Evolutionary conservation across 768 basidiomycete species (phyloP).

Genomic region (Infundibulicybe gibba): DNA sequence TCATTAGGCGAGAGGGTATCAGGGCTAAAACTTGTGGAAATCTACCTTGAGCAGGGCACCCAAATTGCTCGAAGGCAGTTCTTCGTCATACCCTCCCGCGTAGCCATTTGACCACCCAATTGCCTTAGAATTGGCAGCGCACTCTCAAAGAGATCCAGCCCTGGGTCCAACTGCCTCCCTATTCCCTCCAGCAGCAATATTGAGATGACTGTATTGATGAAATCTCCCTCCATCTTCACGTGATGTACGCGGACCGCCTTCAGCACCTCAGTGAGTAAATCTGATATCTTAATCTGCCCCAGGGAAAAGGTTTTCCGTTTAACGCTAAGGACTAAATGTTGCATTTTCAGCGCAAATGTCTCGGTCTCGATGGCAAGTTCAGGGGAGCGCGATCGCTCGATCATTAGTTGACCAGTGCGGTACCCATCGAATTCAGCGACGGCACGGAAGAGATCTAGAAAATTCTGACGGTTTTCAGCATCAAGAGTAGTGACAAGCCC

Average conservation of each 20-base stretch:
- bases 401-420: slow-evolving; percentile 91
- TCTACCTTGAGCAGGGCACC: slow-evolving; percentile 85
- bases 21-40: not conserved
- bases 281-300: slow-evolving; percentile 94
- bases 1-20: slow-evolving; percentile 2
- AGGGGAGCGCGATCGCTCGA: slow-evolving; percentile 89
- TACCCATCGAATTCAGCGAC: slow-evolving; percentile 98
- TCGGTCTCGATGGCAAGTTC: slow-evolving; percentile 89
- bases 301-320: slow-evolving; percentile 97
- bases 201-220: slow-evolving; percentile 96
- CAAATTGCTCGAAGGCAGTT: slow-evolving; percentile 68
- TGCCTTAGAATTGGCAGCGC: slow-evolving; percentile 91
- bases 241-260: slow-evolving; percentile 85
- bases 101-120: slow-evolving; percentile 88
- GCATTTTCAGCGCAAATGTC: slow-evolving; percentile 97
- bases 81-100: slow-evolving; percentile 50
- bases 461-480: slow-evolving; percentile 81
- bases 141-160: slow-evolving; percentile 91
- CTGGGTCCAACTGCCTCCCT: slow-evolving; percentile 89
- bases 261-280: slow-evolving; percentile 87
- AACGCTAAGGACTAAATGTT: slow-evolving; percentile 88
- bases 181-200: slow-evolving; percentile 94
- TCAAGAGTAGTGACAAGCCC: slow-evolving; percentile 91
- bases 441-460: slow-evolving; percentile 94
- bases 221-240: slow-evolving; percentile 98